phyloP scores from a whole-genome alignment of 2,329 filamentous ascomycete species.

The Colletotrichum sp. region DNA sequence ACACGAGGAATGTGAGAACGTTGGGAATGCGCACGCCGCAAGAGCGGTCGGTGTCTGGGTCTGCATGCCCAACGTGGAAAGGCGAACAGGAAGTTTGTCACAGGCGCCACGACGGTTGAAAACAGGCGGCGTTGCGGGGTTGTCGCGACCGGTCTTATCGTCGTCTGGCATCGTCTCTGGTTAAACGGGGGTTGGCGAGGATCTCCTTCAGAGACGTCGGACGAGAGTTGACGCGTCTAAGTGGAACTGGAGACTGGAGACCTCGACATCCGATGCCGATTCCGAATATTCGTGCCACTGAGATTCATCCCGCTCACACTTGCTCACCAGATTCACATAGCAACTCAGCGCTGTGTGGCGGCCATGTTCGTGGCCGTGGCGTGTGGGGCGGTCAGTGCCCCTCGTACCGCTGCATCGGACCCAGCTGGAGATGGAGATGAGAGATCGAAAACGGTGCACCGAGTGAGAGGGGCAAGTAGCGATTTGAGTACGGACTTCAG shows the following conservation, averaged over 20 bases:
- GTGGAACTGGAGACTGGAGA: neutral
- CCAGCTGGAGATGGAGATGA: neutral
- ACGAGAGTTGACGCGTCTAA: neutral
- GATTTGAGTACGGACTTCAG: neutral
- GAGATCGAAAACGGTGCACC: neutral
- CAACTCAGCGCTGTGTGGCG: neutral
- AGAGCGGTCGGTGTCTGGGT: neutral
- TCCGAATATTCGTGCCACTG: neutral
- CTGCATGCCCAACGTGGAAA: neutral
- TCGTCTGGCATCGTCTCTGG: neutral
- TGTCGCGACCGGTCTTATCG: neutral
- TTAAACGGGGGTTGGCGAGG: neutral
- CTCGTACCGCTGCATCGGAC: neutral
- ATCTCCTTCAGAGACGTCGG: neutral
- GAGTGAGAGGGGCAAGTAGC: neutral
- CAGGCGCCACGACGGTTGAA: neutral
- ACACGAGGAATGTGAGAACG: neutral
- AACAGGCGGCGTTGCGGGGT: neutral
- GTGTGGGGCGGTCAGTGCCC: slow-evolving; percentile 1
- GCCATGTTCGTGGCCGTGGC: neutral
- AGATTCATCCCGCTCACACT: neutral
- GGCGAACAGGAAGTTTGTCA: neutral
- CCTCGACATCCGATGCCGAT: neutral
- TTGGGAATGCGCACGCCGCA: neutral
- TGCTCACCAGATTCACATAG: neutral